Evolutionary conservation across 2,329 filamentous ascomycete species (phyloP).

Genomic region (Aureobasidium pullulans): DNA sequence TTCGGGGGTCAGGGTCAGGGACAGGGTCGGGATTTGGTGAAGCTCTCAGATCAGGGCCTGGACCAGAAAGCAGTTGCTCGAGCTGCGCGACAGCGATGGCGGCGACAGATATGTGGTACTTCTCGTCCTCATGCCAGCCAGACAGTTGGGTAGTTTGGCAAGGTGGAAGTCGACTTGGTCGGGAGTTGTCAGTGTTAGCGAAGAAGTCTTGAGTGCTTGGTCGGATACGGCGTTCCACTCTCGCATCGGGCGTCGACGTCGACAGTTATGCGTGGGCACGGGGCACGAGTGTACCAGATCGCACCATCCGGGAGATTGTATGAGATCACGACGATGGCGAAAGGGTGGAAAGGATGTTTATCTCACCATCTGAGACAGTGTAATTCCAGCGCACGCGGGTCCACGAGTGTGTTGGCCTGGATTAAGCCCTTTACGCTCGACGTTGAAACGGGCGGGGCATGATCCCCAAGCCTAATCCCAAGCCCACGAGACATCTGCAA

Average conservation of each 20-base stretch:
- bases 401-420: not conserved
- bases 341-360: not conserved
- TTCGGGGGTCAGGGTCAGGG: not conserved
- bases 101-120: not conserved
- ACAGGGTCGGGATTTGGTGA: not conserved
- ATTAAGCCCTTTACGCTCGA: not conserved
- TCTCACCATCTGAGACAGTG: slow-evolving; percentile 9
- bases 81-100: slow-evolving; percentile 2
- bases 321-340: not conserved
- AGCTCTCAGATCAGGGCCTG: not conserved
- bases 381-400: not conserved
- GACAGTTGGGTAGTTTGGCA: not conserved
- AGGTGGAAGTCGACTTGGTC: not conserved
- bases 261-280: slow-evolving; percentile 6
- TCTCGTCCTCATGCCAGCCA: slow-evolving; percentile 8
- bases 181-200: not conserved
- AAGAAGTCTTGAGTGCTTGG: not conserved
- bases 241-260: not conserved
- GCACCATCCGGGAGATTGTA: slow-evolving; percentile 2
- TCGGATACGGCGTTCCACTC: slow-evolving; percentile 6
- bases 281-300: not conserved
- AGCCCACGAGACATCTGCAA: not conserved
- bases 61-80: not conserved
- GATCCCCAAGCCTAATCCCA: not conserved
- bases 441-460: slow-evolving; percentile 3